phyloP scores from a whole-genome alignment of 1,284 basidiomycete genomes.

The Ustilago hordei region DNA sequence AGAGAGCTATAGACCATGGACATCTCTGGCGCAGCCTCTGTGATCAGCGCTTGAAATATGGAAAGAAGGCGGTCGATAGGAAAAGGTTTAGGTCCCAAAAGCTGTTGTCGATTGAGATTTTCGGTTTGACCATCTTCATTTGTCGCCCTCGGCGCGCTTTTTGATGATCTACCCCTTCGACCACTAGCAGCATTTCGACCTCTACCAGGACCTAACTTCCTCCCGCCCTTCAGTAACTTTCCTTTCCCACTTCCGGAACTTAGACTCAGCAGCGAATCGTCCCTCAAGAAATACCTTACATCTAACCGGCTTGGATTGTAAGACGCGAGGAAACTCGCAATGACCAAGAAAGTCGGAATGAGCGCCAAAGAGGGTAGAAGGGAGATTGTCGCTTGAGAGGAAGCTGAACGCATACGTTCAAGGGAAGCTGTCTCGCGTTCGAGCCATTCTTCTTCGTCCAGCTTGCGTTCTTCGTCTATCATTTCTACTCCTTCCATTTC shows the following conservation, averaged over 20 bases:
- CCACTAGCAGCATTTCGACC: conserved; percentile 31
- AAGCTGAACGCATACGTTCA: conserved; percentile 18
- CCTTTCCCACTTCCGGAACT: conserved; percentile 35
- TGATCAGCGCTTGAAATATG: conserved; percentile 83
- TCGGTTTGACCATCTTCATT: conserved; percentile 45
- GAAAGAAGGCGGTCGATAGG: conserved; percentile 84
- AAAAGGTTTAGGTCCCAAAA: conserved; percentile 84
- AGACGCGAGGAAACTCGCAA: conserved; percentile 86
- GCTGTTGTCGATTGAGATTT: conserved; percentile 76
- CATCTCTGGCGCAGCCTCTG: conserved; percentile 79
- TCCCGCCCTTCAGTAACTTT: conserved; percentile 37
- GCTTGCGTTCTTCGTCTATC: conserved; percentile 43
- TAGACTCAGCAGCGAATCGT: conserved; percentile 47
- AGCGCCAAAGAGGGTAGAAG: conserved; percentile 42
- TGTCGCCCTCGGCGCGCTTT: conserved; percentile 26
- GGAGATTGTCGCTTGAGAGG: conserved; percentile 34
- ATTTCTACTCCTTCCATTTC: conserved; percentile 22
- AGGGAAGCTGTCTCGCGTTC: conserved; percentile 29
- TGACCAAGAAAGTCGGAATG: conserved; percentile 77
- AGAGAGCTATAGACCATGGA: conserved; percentile 61
- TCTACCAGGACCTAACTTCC: conserved; percentile 36
- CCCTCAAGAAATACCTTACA: conserved; percentile 70
- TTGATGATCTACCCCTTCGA: conserved; percentile 33
- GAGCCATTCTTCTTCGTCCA: conserved; percentile 50
- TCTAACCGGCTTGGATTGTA: conserved; percentile 87